phyloP scores from a whole-genome alignment of 768 basidiomycete genomes.

The Rhizopogon vesiculosus region DNA sequence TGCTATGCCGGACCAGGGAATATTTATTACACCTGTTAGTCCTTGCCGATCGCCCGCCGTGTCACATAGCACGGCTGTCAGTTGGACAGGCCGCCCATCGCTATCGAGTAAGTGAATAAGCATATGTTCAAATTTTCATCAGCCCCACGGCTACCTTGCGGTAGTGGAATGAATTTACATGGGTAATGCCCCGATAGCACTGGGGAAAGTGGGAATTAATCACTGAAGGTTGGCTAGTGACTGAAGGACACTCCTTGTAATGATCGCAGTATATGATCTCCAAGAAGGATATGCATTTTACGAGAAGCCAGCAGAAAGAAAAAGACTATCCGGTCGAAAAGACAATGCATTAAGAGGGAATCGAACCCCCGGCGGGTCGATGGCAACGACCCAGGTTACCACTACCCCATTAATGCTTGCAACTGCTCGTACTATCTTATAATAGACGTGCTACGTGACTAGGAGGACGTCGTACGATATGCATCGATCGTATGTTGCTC shows the following conservation, averaged over 20 bases:
- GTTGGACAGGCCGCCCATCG: neutral
- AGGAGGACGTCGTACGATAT: neutral
- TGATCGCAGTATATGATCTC: too few relatives aligned
- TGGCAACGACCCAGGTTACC: slow-evolving; percentile 31
- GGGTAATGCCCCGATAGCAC: too few relatives aligned
- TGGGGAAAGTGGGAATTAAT: too few relatives aligned
- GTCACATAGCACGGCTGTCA: neutral
- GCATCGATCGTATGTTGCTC: neutral
- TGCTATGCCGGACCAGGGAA: neutral
- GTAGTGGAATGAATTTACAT: too few relatives aligned
- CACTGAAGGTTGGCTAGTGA: too few relatives aligned
- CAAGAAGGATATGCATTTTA: too few relatives aligned
- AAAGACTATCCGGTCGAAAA: too few relatives aligned
- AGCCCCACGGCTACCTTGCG: too few relatives aligned
- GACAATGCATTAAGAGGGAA: slow-evolving; percentile 64
- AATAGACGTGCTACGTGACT: neutral
- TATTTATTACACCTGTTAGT: neutral
- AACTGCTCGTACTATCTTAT: neutral
- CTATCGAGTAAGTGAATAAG: neutral
- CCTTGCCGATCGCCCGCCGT: neutral
- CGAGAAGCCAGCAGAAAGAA: too few relatives aligned
- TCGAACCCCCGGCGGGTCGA: slow-evolving; percentile 76
- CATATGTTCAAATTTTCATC: too few relatives aligned
- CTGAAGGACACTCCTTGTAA: too few relatives aligned
- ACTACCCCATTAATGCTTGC: slow-evolving; percentile 27